Evolutionary conservation across 495 filamentous ascomycete genomes (phyloP), one percentile per base, ranked within the genome.

Genomic region (Penicillium roqueforti): DNA sequence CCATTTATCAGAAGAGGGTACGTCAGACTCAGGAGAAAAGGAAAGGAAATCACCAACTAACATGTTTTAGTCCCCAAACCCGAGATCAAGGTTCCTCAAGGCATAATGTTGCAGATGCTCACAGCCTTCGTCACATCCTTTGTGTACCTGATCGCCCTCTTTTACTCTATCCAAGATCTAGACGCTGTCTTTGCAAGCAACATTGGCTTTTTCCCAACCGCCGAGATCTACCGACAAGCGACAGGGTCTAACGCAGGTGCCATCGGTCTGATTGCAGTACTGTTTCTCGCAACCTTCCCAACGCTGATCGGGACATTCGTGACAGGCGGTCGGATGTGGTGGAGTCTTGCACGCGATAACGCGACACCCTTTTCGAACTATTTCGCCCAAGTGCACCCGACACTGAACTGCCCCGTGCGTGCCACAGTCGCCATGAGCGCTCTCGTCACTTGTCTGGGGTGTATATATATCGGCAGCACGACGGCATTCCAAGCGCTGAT

Each of bases 261-360:
- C 0, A 74, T 85, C 5, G 87, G 85, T 10, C 79, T 91, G 0
- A 75, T 92, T 4, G 61, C 65, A 1, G 65, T 67, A 0, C 55
- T 67, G 0, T 82, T 84, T 58, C 65, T 86, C 13, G 78, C 81
- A 2, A 81, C 80, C 9, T 65, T 85, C 49, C 76, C 83, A 43
- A 80, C 80, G 31, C 68, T 75, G 19, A 73, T 88, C 47, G 87
- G 86, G 23, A 83, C 79, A 4, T 80, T 83, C 29, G 68, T 88
- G 39, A 90, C 87, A 13, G 82, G 82, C 31, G 85, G 85, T 4
- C 82, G 88, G 19, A 84, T 85, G 49, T 85, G 85, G 66, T 92
- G 88, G 88, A 82, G 86, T 11, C 78, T 92, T 4, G 84, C 87
- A 5, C 82, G 88, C 11, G 88, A 92, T 56, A 79, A 84, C 51